Evolutionary conservation across 2,329 filamentous ascomycete genomes (phyloP), one percentile per base, ranked within the genome.

Genomic region (Calonectria naviculata): DNA sequence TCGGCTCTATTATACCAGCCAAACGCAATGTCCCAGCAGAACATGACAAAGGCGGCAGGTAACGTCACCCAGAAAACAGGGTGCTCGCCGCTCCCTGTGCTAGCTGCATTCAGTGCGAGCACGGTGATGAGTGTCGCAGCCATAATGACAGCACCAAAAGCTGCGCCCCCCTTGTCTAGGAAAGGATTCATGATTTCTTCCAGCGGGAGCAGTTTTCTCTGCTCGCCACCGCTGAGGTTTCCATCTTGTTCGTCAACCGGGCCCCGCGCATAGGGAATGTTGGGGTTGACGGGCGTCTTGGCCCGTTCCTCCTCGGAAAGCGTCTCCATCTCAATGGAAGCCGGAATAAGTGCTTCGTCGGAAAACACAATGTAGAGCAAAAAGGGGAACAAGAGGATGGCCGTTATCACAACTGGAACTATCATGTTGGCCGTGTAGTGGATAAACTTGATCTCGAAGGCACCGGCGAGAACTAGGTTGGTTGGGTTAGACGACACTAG

Each of bases 401-500:
- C 92, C 0, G 93, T 94, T n/a, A 89, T 84, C 26, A 93, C 82
- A 1, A 93, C 91, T 0, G 93, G 93, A 0, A 94, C 91, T 21
- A 94, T 92, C 88, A 94, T 93, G 78, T 94, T 93, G n/a, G 91
- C 92, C 0, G 92, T 94, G 78, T 94, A 94, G 46, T 89, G 86
- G 78, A 94, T 89, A 80, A 94, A 94, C 62, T 88, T 92, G 83
- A 94, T 92, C 4, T 89, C 78, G 77, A 94, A 94, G 2, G 93
- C 93, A 5, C 93, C 92, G 0, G 93, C 92, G 0, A 94, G 87
- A 0, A 94, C 93, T 9, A 94, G 87, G 67, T 95, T 95, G 3
- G 93, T 94, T 0, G 93, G 93, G 71, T 95, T 95, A 0, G 93
- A 94, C 0, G 93, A 94, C 12, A 95, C 93, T 15, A 95, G 85